Evolutionary conservation across 345 rosid genomes (phyloP).

Genomic region (Hypericum perforatum): DNA sequence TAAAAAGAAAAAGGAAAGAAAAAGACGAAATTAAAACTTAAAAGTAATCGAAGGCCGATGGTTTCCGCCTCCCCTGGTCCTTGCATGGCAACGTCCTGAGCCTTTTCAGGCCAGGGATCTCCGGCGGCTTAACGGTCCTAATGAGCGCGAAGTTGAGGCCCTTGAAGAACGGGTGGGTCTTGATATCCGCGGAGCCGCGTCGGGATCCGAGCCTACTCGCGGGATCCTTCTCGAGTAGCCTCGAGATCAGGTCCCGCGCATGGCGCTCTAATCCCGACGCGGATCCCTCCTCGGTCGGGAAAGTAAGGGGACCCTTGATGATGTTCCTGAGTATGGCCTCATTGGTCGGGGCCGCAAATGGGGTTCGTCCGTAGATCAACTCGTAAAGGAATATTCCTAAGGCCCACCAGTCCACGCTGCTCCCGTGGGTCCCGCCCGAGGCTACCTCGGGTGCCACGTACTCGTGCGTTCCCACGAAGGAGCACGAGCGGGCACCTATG

Average conservation of each 20-base stretch:
- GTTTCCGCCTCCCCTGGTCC: slow-evolving; percentile 17
- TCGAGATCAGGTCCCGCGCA: slow-evolving; percentile 62
- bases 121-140: slow-evolving; percentile 65
- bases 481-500: slow-evolving; percentile 67
- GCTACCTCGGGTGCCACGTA: slow-evolving; percentile 93
- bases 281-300: slow-evolving; percentile 41
- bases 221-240: slow-evolving; percentile 70
- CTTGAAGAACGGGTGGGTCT: slow-evolving; percentile 74
- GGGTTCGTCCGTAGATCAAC: slow-evolving; percentile 71
- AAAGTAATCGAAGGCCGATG: slow-evolving; percentile 56
- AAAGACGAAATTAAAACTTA: slow-evolving; percentile 33
- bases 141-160: slow-evolving; percentile 74
- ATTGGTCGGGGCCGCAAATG: slow-evolving; percentile 67
- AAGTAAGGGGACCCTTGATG: slow-evolving; percentile 47
- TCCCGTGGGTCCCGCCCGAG: slow-evolving; percentile 83
- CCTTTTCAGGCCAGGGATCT: slow-evolving; percentile 38
- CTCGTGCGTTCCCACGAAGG: slow-evolving; percentile 95
- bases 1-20: no score
- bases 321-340: slow-evolving; percentile 81
- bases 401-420: slow-evolving; percentile 98
- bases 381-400: slow-evolving; percentile 77
- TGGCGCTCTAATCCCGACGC: slow-evolving; percentile 38
- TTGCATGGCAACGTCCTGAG: slow-evolving; percentile 28
- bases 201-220: slow-evolving; percentile 54
- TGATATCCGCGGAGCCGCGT: slow-evolving; percentile 83